A percentile compares a stretch with the other conserved stretches of the same genome.
Conservation (phyloP, 1,139 yeast genomes). For the Suzukiozyma palmioleophila region DNA sequence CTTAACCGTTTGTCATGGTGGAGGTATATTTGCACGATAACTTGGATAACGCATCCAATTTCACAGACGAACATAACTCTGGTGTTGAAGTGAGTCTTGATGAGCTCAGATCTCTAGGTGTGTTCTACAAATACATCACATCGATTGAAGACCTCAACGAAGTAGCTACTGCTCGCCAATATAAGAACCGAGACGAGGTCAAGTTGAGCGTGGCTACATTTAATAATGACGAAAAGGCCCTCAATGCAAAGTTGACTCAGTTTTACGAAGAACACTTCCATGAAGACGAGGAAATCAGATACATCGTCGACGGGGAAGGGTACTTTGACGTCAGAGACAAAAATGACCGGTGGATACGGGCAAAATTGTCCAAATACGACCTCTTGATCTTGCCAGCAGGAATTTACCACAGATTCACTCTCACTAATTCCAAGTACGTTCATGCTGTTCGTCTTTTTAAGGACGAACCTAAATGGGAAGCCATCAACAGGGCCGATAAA, state of each 20-base stretch:
- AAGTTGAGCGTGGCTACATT: conserved; percentile 57
- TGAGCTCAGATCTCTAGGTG: conserved; percentile 60
- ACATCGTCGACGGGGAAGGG: conserved; percentile 85
- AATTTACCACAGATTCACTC: conserved; percentile 86
- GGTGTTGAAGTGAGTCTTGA: conserved; percentile 53
- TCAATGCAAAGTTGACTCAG: conserved; percentile 58
- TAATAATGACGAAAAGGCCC: conserved; percentile 56
- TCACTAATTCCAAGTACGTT: conserved; percentile 58
- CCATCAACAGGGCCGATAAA: conserved; percentile 54
- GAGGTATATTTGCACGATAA: conserved; percentile 72
- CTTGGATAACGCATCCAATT: conserved; percentile 51
- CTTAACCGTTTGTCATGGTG: conserved; percentile 25
- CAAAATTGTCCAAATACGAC: conserved; percentile 61
- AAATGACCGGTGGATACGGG: conserved; percentile 75
- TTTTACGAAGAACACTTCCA: conserved; percentile 89
- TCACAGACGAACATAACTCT: conserved; percentile 72
- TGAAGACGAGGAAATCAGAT: conserved; percentile 96
- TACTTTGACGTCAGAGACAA: conserved; percentile 80
- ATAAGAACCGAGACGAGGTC: conserved; percentile 77
- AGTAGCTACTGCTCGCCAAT: conserved; percentile 64
- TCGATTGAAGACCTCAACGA: conserved; percentile 55
- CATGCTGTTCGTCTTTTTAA: conserved; percentile 81
- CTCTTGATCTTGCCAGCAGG: conserved; percentile 83
- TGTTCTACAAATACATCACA: conserved; percentile 54
- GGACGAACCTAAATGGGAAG: conserved; percentile 96